Percentiles rank a stretch among this genome's conserved stretches.
These are phyloP conservation scores for Hypocreales sp. DNA, from an alignment of 2,329 filamentous ascomycete genomes.

Conservation along the genomic window DNA sequence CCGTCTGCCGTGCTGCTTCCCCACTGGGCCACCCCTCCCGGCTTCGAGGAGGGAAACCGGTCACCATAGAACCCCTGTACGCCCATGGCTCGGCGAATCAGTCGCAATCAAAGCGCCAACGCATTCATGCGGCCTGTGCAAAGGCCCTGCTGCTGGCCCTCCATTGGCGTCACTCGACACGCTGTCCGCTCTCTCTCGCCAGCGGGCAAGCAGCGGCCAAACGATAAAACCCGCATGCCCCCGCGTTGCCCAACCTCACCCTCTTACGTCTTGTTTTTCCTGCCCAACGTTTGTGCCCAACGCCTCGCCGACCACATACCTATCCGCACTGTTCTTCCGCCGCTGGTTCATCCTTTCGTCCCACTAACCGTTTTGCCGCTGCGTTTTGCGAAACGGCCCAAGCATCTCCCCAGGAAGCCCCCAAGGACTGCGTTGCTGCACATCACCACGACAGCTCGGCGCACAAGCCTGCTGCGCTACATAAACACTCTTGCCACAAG, in stretches of 20 bases:
- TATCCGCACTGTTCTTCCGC: slow-evolving; percentile 6
- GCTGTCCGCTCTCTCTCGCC: too few species aligned
- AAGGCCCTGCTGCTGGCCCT: slow-evolving; percentile 21
- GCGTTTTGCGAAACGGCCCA: slow-evolving; percentile 7
- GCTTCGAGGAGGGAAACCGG: slow-evolving; percentile 23
- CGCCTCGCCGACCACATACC: slow-evolving; percentile 9
- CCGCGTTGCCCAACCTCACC: slow-evolving; percentile 23
- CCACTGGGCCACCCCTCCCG: slow-evolving; percentile 13
- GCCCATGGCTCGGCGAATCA: slow-evolving; percentile 15
- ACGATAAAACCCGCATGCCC: slow-evolving; percentile 35
- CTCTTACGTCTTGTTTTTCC: slow-evolving; percentile 15
- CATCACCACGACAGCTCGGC: slow-evolving; percentile 10
- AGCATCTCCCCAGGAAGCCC: slow-evolving; percentile 3
- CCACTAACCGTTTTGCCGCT: slow-evolving; percentile 6
- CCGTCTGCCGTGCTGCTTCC: slow-evolving; percentile 19
- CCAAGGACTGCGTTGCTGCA: slow-evolving; percentile 13
- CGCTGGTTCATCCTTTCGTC: background rate
- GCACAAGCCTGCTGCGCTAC: slow-evolving; percentile 11
- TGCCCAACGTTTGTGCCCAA: slow-evolving; percentile 27
- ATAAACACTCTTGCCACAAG: slow-evolving; percentile 8
- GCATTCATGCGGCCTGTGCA: slow-evolving; percentile 31
- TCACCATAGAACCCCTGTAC: slow-evolving; percentile 16
- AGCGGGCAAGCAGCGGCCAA: too few species aligned
- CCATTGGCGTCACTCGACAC: slow-evolving; percentile 6
- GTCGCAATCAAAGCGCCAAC: slow-evolving; percentile 26